Conservation (phyloP, 2,329 filamentous ascomycete genomes). For the Colletotrichum lindemuthianum region DNA sequence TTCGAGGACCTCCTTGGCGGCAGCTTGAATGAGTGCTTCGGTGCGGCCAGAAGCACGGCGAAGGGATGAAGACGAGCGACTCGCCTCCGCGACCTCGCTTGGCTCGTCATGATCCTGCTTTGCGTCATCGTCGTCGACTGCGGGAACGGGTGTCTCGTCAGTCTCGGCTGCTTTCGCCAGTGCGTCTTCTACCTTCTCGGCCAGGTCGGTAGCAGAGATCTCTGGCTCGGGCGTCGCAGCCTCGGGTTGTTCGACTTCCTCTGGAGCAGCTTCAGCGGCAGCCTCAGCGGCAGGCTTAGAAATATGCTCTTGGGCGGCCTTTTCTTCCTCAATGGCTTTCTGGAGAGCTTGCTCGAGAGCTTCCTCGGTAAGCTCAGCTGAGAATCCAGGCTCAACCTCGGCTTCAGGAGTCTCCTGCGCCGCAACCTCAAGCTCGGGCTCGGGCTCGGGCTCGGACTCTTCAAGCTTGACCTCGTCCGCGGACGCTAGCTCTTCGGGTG, state of each 20-base stretch:
- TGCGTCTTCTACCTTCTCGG: slow-evolving; percentile 8
- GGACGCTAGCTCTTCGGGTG: slow-evolving; percentile 1
- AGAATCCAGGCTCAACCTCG: neutral
- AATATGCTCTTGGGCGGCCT: neutral
- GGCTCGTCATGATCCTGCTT: slow-evolving; percentile 1
- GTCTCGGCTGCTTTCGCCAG: slow-evolving; percentile 4
- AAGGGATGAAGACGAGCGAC: slow-evolving; percentile 38
- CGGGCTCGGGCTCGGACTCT: neutral
- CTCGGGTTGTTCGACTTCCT: neutral
- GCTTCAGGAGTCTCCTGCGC: neutral
- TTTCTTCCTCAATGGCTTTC: neutral
- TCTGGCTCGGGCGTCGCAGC: neutral
- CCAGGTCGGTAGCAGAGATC: slow-evolving; percentile 5
- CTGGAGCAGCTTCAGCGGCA: too few relatives aligned
- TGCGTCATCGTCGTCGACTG: slow-evolving; percentile 5
- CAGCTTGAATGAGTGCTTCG: slow-evolving; percentile 63
- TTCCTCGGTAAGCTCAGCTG: neutral
- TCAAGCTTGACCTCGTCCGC: neutral
- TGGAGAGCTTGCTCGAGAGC: neutral
- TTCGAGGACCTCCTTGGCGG: slow-evolving; percentile 61
- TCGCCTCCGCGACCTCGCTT: slow-evolving; percentile 10
- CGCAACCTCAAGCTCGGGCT: slow-evolving; percentile 4
- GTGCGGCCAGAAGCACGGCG: slow-evolving; percentile 56
- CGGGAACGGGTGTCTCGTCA: neutral
- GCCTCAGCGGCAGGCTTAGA: too few relatives aligned